Base-by-base conservation (phyloP, 306 rosid species). In the Luffa acutangula region DNA sequence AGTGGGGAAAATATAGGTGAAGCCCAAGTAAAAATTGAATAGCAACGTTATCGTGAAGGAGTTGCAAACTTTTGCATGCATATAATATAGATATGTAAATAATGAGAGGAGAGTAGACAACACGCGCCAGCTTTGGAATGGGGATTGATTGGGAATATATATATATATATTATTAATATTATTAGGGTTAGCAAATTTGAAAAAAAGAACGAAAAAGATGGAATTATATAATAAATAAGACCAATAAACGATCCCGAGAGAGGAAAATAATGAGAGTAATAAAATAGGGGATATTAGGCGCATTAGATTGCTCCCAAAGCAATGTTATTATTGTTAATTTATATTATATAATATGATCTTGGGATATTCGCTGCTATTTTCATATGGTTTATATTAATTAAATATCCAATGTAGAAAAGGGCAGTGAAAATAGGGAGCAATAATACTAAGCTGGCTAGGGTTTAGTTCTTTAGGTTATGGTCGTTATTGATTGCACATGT, bases 281-380 rank as follows among this genome's bases (percentile, higher is more conserved):
- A 70, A 70, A 70, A 70, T 70, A 70, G 1, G 33, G 53, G 51
- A 69, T 7, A 39, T 69, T 39, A 39, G 31, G 51, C 7, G 51
- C 51, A 67, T 67, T 67, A 41, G 76, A 43, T 70, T 70, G 36
- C 76, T 70, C 76, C 76, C 33, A 70, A 70, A 70, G 76, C 76
- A 70, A 70, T 20, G 18, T 70, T 70, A 70, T 15, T 15, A 1
- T 17, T n/a, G n/a, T n/a, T 4, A 10, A 49, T 49, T n/a, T n/a
- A n/a, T 49, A 49, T 48, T 48, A 48, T 64, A 64, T 64, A 37
- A 36, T 37, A 65, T 65, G 48, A 65, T 37, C 25, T 65, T 65
- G 73, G 48, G 48, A 37, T 65, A 65, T 65, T 65, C 48, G 4
- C 46, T 7, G 17, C 9, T 17, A 65, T 65, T 37, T 37, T 65